Base-by-base conservation (phyloP, 75 land plant genomes). In the Gnetum montanum region DNA sequence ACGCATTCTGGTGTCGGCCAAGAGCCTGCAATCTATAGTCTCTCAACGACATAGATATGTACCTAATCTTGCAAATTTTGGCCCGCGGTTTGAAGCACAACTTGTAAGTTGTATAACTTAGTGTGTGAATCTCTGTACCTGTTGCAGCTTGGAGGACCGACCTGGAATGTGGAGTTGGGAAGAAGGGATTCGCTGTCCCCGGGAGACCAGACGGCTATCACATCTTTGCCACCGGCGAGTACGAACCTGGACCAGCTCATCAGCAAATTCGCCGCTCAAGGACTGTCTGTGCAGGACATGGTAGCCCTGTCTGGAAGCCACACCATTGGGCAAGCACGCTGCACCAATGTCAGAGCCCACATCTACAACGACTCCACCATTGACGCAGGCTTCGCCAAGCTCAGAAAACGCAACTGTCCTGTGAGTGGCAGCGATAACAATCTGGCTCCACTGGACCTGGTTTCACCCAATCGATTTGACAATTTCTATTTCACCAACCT, bases 251-350 rank as follows among this genome's bases (percentile, higher is more conserved):
- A 49, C n/a, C 53, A 30, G 49, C 81, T 82, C 36, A 59, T 68
- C 40, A 27, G 68, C 12, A 34, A 50, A 57, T 82, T 77, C 69
- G 28, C 36, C 16, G 54, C 47, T 25, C 59, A 69, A 47, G 82
- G 82, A 1, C 68, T 82, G 10, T 53, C 61, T 24, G 50, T 63
- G 23, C 55, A 53, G 19, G 86, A 82, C 56, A 26, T 82, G 52
- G 86, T 78, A 20, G 58, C 72, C 0, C 78, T 82, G 4, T 65
- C 82, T 3, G 84, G 74, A n/a, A n/a, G n/a, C n/a, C n/a, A n/a
- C n/a, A n/a, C n/a, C n/a, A n/a, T n/a, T n/a, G n/a, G n/a, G n/a
- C n/a, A n/a, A n/a, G n/a, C n/a, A n/a, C n/a, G n/a, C n/a, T n/a
- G n/a, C n/a, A n/a, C n/a, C n/a, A n/a, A n/a, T n/a, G n/a, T n/a